Conservation (phyloP, 768 basidiomycete genomes). For the Holtermanniella nyarrowii region DNA sequence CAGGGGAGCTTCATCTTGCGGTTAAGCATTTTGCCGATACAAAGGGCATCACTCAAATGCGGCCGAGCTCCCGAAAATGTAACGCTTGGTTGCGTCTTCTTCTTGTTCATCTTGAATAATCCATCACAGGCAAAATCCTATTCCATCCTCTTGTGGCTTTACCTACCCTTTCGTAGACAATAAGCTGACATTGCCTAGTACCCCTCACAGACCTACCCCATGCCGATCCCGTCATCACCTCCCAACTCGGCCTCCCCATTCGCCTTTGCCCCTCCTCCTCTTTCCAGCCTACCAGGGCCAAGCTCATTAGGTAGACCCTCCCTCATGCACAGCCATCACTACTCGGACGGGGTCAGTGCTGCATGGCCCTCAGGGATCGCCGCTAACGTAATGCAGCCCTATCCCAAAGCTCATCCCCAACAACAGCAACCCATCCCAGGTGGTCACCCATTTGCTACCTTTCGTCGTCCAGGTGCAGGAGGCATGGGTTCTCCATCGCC, state of each 20-base stretch:
- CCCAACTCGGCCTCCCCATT: constrained; percentile 28
- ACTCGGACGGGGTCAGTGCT: not conserved
- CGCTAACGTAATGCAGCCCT: not conserved
- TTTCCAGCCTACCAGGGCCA: constrained; percentile 11
- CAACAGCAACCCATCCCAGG: not conserved
- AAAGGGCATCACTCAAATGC: no score
- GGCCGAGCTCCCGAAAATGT: no score
- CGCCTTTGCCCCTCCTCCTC: constrained; percentile 33
- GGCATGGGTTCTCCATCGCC: not conserved
- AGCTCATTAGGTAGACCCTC: constrained; percentile 11
- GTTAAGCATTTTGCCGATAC: no score
- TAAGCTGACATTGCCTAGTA: not conserved
- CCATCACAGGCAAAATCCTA: no score
- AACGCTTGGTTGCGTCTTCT: no score
- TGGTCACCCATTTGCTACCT: no score
- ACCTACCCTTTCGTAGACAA: no score
- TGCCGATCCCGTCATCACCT: constrained; percentile 11
- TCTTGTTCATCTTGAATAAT: no score
- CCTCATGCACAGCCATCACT: not conserved
- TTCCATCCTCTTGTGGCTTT: no score
- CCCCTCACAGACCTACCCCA: not conserved
- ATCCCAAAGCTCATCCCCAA: not conserved
- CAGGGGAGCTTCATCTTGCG: no score
- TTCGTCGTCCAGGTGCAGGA: not conserved
- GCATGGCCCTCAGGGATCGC: not conserved